These are phyloP conservation scores for Fusarium dimerum DNA, from an alignment of 2,329 filamentous ascomycete genomes.

Conservation along the genomic window DNA sequence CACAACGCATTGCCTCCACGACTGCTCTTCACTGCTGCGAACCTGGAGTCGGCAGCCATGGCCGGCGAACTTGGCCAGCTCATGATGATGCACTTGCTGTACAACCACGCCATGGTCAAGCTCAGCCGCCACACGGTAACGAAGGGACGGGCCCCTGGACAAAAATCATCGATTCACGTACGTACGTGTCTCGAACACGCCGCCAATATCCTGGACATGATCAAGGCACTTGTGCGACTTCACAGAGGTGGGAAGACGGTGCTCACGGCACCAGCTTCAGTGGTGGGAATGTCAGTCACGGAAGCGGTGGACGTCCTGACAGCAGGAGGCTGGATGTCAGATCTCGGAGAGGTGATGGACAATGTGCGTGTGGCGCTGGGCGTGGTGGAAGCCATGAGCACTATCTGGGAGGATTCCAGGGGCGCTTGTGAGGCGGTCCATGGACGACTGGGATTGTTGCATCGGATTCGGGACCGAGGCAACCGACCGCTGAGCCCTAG, in stretches of 20 bases:
- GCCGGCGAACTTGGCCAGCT: slow-evolving; percentile 58
- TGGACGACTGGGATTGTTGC: slow-evolving; percentile 37
- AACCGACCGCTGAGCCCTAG: slow-evolving; percentile 27
- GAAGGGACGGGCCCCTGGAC: slow-evolving; percentile 37
- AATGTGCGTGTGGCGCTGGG: slow-evolving; percentile 54
- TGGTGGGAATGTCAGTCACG: slow-evolving; percentile 61
- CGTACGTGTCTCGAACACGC: slow-evolving; percentile 54
- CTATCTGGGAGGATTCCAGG: slow-evolving; percentile 60
- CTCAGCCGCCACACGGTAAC: slow-evolving; percentile 61
- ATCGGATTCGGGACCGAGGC: slow-evolving; percentile 35
- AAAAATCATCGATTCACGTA: slow-evolving; percentile 47
- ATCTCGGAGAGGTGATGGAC: slow-evolving; percentile 53
- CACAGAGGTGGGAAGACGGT: slow-evolving; percentile 33
- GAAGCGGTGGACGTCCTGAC: slow-evolving; percentile 68
- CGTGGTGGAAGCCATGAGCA: slow-evolving; percentile 56
- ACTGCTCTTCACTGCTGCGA: slow-evolving; percentile 55
- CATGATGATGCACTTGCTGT: slow-evolving; percentile 66
- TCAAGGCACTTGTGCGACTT: slow-evolving; percentile 42
- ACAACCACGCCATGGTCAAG: slow-evolving; percentile 64
- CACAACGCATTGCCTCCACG: slow-evolving; percentile 54
- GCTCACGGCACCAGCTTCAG: slow-evolving; percentile 55
- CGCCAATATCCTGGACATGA: slow-evolving; percentile 50
- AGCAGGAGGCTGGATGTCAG: slow-evolving; percentile 55
- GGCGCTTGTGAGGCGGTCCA: slow-evolving; percentile 51
- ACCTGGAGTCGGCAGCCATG: slow-evolving; percentile 56